Evolutionary conservation across 2,329 filamentous ascomycete genomes (phyloP).

Genomic region (Ceratocystis lukuohia): DNA sequence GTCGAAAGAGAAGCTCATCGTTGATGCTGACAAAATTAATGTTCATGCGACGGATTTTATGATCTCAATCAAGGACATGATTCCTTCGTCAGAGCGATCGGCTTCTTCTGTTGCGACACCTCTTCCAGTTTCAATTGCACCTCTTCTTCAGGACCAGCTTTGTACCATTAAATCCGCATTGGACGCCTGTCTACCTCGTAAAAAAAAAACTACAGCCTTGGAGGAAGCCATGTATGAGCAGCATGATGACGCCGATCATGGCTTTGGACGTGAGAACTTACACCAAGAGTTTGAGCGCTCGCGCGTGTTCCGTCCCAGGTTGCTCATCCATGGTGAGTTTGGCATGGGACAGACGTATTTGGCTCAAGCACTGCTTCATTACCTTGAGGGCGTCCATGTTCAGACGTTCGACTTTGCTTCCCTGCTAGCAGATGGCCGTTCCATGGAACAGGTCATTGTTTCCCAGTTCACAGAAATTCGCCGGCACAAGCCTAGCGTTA

Average conservation of each 20-base stretch:
- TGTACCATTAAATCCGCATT: conserved; percentile 53
- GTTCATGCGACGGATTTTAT: conserved; percentile 93
- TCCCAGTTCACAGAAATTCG: conserved; percentile 85
- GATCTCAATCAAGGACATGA: conserved; percentile 89
- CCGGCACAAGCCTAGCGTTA: conserved; percentile 87
- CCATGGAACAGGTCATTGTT: conserved; percentile 77
- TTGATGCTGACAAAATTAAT: conserved; percentile 71
- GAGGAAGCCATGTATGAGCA: conserved; percentile 90
- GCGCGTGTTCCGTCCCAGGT: conserved; percentile 73
- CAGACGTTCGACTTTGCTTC: conserved; percentile 88
- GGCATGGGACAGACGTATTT: conserved; percentile 95
- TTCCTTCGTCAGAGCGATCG: conserved; percentile 86
- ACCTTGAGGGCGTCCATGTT: conserved; percentile 87
- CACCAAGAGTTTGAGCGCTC: conserved; percentile 71
- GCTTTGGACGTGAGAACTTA: conserved; percentile 70
- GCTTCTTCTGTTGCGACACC: conserved; percentile 72
- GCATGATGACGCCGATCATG: conserved; percentile 65
- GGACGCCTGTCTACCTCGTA: conserved; percentile 65
- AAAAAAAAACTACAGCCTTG: conserved; percentile 75
- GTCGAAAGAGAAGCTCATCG: conserved; percentile 76
- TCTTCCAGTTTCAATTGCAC: conserved; percentile 65
- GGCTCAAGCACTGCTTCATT: conserved; percentile 69
- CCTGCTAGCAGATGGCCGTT: conserved; percentile 69
- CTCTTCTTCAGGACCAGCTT: conserved; percentile 63
- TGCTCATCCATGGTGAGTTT: conserved; percentile 65